Conservation (phyloP, 768 basidiomycete genomes). For the Lentinula guzmanii region DNA sequence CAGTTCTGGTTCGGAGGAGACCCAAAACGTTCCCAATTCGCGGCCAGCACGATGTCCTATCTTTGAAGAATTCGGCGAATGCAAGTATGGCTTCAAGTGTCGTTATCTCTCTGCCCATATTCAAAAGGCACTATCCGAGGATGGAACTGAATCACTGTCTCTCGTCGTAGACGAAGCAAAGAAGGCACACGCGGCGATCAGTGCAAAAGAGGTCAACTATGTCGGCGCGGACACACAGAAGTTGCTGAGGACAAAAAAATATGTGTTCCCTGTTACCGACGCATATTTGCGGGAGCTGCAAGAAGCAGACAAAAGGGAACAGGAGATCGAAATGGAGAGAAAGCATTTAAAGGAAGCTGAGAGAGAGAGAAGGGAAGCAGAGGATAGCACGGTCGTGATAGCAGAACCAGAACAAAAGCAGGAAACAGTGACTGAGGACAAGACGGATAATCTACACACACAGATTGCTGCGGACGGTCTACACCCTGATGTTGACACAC, state of each 20-base stretch:
- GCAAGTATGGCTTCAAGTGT: slow-evolving; percentile 86
- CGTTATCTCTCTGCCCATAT: slow-evolving; percentile 83
- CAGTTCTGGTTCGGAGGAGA: slow-evolving; percentile 33
- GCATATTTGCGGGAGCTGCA: slow-evolving; percentile 54
- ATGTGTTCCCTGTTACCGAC: slow-evolving; percentile 56
- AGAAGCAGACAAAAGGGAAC: slow-evolving; percentile 22
- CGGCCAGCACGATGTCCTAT: slow-evolving; percentile 49
- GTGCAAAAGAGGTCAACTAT: slow-evolving; percentile 66
- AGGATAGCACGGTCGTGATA: slow-evolving; percentile 21
- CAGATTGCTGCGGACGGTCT: slow-evolving; percentile 25
- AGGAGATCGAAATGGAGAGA: slow-evolving; percentile 17
- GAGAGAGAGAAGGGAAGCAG: background rate
- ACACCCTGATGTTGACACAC: slow-evolving; percentile 40
- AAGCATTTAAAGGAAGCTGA: background rate
- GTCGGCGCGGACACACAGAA: slow-evolving; percentile 52
- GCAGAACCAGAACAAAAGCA: slow-evolving; percentile 34
- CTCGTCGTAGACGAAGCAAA: slow-evolving; percentile 54
- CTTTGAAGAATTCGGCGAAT: slow-evolving; percentile 64
- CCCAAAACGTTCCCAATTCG: slow-evolving; percentile 24
- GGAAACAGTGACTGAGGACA: slow-evolving; percentile 11
- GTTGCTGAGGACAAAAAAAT: slow-evolving; percentile 66
- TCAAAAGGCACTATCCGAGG: slow-evolving; percentile 15
- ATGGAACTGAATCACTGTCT: slow-evolving; percentile 36
- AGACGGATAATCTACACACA: slow-evolving; percentile 21
- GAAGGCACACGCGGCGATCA: slow-evolving; percentile 38